Evolutionary conservation across 257 asterid genomes (phyloP), one percentile per base, ranked within the genome.

Genomic region (Lantana camara): DNA sequence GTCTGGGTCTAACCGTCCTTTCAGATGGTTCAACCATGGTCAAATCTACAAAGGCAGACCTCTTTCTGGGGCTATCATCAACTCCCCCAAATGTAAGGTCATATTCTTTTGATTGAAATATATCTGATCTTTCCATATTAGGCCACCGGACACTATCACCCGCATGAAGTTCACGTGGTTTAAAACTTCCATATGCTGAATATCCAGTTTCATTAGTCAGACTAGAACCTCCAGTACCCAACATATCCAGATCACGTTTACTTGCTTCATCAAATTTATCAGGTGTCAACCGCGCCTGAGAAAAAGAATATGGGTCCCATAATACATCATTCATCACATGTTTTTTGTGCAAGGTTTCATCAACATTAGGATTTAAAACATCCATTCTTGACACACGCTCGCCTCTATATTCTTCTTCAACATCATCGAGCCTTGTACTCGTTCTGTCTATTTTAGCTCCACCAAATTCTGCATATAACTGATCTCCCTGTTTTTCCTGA

Each of bases 331-430:
- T 79, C 63, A 49, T 73, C 40, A 68, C 41, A 62, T 49, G 68
- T 49, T 72, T 75, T 35, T 54, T 70, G 60, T 27, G 72, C 68
- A 76, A 75, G 49, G 74, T 21, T 41, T 69, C 80, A 70, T 79
- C 83, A 72, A 47, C 64, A 11, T 16, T 21, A 57, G 62, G 64
- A 19, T 66, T 73, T 32, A 63, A 14, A 60, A 11, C 46, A 48
- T 57, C 66, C 58, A 50, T 58, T 69, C 87, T 81, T 35, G 76
- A 73, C 21, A 44, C 24, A 66, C 66, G 74, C 29, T 44, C 76
- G 53, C 46, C 70, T 67, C 56, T 53, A 73, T 76, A 73, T 37
- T 75, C 81, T 60, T 77, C 86, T 67, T 73, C 85, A 34, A 67
- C 55, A 23, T 65, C 81, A 64, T 69, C 42, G 60, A 70, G 47